Evolutionary conservation across 805 yeast species (phyloP).

Genomic region (Nakazawaea ishiwadae): DNA sequence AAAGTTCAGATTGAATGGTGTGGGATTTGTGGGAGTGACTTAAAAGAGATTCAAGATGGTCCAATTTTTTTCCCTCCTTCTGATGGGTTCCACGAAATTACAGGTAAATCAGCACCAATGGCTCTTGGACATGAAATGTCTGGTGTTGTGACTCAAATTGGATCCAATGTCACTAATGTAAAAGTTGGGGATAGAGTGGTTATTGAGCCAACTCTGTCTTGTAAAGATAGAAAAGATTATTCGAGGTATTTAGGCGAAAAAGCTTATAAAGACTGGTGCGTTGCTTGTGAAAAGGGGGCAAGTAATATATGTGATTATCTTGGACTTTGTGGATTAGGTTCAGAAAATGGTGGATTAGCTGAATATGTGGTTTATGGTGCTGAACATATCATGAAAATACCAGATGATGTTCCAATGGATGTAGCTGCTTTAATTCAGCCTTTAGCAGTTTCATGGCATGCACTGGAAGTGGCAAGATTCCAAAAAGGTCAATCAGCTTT

Average conservation of each 20-base stretch:
- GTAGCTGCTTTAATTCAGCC: constrained; percentile 58
- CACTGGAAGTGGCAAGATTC: constrained; percentile 35
- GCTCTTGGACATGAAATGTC: neutral
- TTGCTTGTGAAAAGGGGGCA: neutral
- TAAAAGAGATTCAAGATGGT: neutral
- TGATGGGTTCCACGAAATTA: neutral
- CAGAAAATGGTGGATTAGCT: constrained; percentile 42
- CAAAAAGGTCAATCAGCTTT: constrained; percentile 37
- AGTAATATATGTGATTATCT: constrained; percentile 18
- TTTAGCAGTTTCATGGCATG: constrained; percentile 56
- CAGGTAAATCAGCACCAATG: neutral
- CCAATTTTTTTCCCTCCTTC: neutral
- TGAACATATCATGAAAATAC: constrained; percentile 34
- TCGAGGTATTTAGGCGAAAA: neutral
- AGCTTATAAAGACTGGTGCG: neutral
- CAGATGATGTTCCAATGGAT: constrained; percentile 38
- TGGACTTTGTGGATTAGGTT: constrained; percentile 50
- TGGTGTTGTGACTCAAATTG: neutral
- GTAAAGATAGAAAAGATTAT: neutral
- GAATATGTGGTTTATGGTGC: constrained; percentile 37
- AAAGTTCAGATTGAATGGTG: neutral
- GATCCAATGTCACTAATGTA: neutral
- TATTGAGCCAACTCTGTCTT: neutral
- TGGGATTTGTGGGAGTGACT: neutral
- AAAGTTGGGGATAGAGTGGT: neutral